Evolutionary conservation across 257 asterid genomes (phyloP), one percentile per base, ranked within the genome.

Genomic region (Solanum medicagineum): DNA sequence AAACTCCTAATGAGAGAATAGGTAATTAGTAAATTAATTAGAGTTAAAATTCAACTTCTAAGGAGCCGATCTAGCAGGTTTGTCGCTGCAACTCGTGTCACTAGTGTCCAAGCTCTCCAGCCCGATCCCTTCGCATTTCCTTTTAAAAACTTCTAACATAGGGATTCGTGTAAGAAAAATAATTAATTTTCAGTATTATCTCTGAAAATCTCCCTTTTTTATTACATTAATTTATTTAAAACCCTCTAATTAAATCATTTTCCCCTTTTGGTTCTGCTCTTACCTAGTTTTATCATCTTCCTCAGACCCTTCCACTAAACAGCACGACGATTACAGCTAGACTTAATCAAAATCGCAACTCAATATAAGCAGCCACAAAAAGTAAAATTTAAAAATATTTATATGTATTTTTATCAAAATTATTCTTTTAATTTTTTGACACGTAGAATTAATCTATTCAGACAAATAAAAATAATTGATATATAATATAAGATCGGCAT

Each of bases 21-120:
- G 10, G 19, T 68, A 32, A 80, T 80, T 86, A 22, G 85, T 12
- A 65, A 12, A 32, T 83, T 42, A 75, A 57, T 60, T 16, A 56
- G 13, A 16, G 53, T 49, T 56, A 9, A 85, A 88, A 59, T 87
- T 86, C 24, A 87, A 83, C 74, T 87, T 86, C 83, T n/a, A 82
- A 71, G 85, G 87, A 88, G 86, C 84, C 89, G 93, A 91, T 90
- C 91, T 73, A 87, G 93, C 94, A 89, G 90, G 89, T 87, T 91
- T 91, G 87, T 83, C 91, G 93, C 92, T 87, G 91, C 80, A 85
- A 74, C 90, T 90, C 81, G 91, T 88, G 92, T 91, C 53, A 89
- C 88, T 87, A 91, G 85, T 80, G 90, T 90, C 92, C 94, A 91
- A 89, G 84, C 81, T 66, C 88, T 80, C 86, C 92, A 87, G 87